Conservation (phyloP, 176 grass and related monocot species). For the Elymus sibiricus region DNA sequence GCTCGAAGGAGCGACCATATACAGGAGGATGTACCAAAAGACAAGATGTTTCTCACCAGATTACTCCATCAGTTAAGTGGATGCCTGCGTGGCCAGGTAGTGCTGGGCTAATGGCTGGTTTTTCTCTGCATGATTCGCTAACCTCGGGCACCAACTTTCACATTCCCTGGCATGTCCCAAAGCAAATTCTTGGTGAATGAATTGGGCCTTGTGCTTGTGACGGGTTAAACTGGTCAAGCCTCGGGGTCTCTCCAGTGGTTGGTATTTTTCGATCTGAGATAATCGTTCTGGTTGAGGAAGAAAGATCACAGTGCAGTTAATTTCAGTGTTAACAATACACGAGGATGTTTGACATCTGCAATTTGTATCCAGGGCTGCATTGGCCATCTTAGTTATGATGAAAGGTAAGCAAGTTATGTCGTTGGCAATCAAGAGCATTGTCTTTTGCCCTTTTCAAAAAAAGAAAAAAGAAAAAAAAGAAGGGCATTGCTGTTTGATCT, state of each 20-base stretch:
- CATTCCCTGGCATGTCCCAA: not conserved
- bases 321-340: not conserved
- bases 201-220: not conserved
- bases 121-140: not conserved
- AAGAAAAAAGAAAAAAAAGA: not conserved
- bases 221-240: not conserved
- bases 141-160: not conserved
- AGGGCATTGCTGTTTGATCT: not conserved
- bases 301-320: not conserved
- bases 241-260: not conserved
- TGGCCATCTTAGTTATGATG: not conserved
- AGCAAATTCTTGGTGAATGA: constrained; percentile 7
- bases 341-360: not conserved
- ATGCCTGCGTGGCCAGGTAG: not conserved
- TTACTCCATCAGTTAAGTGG: not conserved
- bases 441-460: too few relatives aligned
- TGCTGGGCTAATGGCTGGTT: not conserved
- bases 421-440: not conserved
- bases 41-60: constrained; percentile 16
- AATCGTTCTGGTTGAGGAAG: not conserved
- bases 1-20: constrained; percentile 78
- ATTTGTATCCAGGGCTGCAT: not conserved
- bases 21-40: constrained; percentile 91
- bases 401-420: not conserved
- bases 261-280: not conserved